Evolutionary conservation across 2,329 filamentous ascomycete species (phyloP).

Genomic region (Bipolaris sorokiniana): DNA sequence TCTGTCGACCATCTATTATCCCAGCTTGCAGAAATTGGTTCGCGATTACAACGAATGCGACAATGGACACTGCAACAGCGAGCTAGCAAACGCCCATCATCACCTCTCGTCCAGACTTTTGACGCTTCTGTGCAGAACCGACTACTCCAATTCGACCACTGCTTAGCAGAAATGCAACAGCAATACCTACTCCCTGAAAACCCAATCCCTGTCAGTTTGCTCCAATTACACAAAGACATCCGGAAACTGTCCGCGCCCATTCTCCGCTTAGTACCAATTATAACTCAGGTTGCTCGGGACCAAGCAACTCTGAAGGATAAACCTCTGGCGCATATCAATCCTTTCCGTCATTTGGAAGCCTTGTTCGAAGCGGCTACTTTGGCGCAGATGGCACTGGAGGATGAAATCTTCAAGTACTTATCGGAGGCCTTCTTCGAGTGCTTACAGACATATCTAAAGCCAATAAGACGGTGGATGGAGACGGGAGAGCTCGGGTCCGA

Average conservation of each 20-base stretch:
- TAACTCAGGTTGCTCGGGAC: constrained; percentile 44
- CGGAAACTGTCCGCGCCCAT: constrained; percentile 62
- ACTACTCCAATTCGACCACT: constrained; percentile 64
- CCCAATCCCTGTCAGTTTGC: constrained; percentile 69
- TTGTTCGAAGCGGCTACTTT: constrained; percentile 73
- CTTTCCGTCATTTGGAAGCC: constrained; percentile 78
- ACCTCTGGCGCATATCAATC: constrained; percentile 46
- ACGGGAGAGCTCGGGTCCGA: constrained; percentile 70
- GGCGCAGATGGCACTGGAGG: constrained; percentile 72
- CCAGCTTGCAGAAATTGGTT: constrained; percentile 58
- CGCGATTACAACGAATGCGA: constrained; percentile 56
- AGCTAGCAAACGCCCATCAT: constrained; percentile 34
- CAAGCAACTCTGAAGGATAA: constrained; percentile 55
- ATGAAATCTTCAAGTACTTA: constrained; percentile 66
- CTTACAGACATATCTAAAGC: constrained; percentile 79
- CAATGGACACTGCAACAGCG: constrained; percentile 49
- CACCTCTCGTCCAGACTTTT: constrained; percentile 69
- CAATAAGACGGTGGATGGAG: constrained; percentile 85
- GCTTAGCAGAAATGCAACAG: constrained; percentile 66
- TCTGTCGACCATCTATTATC: constrained; percentile 49
- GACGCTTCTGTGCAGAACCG: constrained; percentile 66
- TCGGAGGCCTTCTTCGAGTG: constrained; percentile 78
- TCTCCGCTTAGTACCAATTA: constrained; percentile 65
- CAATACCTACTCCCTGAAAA: constrained; percentile 61
- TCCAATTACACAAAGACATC: constrained; percentile 66